Conservation (phyloP, 371 early-diverging fungal species). For the Dichotomocladium elegans region DNA sequence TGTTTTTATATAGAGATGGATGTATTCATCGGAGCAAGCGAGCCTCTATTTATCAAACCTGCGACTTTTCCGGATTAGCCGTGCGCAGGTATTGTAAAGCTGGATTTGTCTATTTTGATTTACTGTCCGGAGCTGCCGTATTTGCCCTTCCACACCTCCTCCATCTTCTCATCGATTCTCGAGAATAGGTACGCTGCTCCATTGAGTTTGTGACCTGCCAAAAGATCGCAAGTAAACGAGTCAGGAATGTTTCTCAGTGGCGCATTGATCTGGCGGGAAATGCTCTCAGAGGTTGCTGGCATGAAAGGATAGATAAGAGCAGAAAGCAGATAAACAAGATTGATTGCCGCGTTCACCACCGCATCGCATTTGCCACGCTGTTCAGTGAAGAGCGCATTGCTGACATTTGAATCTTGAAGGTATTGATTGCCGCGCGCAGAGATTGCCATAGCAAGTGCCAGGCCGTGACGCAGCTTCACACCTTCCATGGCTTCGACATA, state of each 20-base stretch:
- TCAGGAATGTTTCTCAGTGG: conserved; percentile 77
- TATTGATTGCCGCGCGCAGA: conserved; percentile 94
- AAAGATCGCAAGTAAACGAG: conserved; percentile 64
- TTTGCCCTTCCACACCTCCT: conserved; percentile 60
- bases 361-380: conserved; percentile 79
- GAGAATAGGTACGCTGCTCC: conserved; percentile 90
- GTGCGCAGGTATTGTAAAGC: no score
- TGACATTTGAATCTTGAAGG: conserved; percentile 89
- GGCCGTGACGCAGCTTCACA: conserved; percentile 85
- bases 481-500: conserved; percentile 82
- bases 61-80: no score
- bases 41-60: no score
- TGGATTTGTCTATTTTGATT: no score
- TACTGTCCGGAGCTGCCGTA: conserved; percentile 73
- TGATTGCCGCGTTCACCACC: conserved; percentile 80
- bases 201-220: conserved; percentile 81
- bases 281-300: conserved; percentile 81
- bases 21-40: no score
- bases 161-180: conserved; percentile 80
- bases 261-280: conserved; percentile 78
- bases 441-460: conserved; percentile 89
- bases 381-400: conserved; percentile 80
- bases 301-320: conserved; percentile 92
- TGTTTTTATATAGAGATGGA: no score
- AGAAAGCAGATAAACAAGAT: conserved; percentile 87